Percentiles rank a stretch among this genome's conserved stretches.
These are phyloP conservation scores for Thalassiosira pacifica DNA, from an alignment of 352 stramenopile species.

Conservation along the genomic window DNA sequence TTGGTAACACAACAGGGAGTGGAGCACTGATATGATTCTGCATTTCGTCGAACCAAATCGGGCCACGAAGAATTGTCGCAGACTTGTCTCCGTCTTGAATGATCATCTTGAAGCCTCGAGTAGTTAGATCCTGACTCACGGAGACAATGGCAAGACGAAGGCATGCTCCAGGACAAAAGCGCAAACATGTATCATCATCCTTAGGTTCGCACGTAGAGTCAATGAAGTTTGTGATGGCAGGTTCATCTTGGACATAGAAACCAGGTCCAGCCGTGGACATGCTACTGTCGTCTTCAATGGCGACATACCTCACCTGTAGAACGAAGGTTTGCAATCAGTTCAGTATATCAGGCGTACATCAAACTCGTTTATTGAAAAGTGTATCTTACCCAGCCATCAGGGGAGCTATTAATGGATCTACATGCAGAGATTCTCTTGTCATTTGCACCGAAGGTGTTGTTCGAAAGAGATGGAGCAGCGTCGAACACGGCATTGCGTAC, in stretches of 20 bases:
- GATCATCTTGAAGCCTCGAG: constrained; percentile 32
- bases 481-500: constrained; percentile 49
- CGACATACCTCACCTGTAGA: constrained; percentile 24
- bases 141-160: constrained; percentile 42
- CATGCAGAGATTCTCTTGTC: constrained; percentile 27
- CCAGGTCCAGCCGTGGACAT: constrained; percentile 19
- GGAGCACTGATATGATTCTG: constrained; percentile 43
- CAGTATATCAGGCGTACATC: too few relatives aligned
- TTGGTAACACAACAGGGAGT: constrained; percentile 32
- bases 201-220: constrained; percentile 4
- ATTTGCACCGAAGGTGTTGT: constrained; percentile 37
- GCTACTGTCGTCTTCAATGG: constrained; percentile 48
- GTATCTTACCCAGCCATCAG: too few relatives aligned
- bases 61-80: constrained; percentile 14
- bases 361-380: too few relatives aligned
- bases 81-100: constrained; percentile 30
- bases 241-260: constrained; percentile 41
- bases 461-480: constrained; percentile 21
- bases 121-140: constrained; percentile 39
- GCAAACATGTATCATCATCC: constrained; percentile 26
- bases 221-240: constrained; percentile 36
- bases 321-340: too few relatives aligned
- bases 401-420: constrained; percentile 29
- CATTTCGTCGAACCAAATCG: constrained; percentile 44
- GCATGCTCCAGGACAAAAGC: constrained; percentile 38